Evolutionary conservation across 768 basidiomycete species (phyloP).

Genomic region (Obba rivulosa): DNA sequence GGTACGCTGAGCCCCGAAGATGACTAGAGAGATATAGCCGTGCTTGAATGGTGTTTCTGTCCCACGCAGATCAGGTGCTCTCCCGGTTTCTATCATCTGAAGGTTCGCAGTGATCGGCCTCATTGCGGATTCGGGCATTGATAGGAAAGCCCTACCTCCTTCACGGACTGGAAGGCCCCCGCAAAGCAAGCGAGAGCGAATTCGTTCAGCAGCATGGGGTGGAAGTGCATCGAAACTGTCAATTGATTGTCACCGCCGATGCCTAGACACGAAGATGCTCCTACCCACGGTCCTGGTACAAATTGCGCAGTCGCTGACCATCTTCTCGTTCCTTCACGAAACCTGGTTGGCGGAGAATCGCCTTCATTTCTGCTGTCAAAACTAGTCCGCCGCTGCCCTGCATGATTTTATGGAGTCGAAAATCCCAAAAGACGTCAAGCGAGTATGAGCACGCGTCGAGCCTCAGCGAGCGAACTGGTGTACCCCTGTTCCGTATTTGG

Average conservation of each 20-base stretch:
- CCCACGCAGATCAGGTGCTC: conserved; percentile 8
- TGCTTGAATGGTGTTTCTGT: conserved; percentile 11
- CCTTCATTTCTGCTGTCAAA: background rate
- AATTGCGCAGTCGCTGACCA: background rate
- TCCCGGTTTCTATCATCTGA: conserved; percentile 4
- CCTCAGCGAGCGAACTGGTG: no score
- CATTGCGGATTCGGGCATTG: no score
- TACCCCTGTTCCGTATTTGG: no score
- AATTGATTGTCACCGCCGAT: background rate
- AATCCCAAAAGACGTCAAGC: no score
- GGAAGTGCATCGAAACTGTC: background rate
- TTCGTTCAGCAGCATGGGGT: background rate
- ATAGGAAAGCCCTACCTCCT: background rate
- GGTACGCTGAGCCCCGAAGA: conserved; percentile 13
- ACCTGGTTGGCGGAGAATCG: background rate
- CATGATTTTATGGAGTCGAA: background rate
- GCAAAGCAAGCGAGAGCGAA: conserved; percentile 5
- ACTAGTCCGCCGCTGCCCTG: conserved; percentile 6
- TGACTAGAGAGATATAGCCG: conserved; percentile 7
- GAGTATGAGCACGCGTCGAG: no score
- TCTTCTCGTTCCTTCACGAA: background rate
- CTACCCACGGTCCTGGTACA: conserved; percentile 2
- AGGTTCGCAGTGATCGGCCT: background rate
- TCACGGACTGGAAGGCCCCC: background rate
- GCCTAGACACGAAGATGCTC: background rate